Evolutionary conservation across 208 protist species (phyloP).

Genomic region (Angomonas desouzai): DNA sequence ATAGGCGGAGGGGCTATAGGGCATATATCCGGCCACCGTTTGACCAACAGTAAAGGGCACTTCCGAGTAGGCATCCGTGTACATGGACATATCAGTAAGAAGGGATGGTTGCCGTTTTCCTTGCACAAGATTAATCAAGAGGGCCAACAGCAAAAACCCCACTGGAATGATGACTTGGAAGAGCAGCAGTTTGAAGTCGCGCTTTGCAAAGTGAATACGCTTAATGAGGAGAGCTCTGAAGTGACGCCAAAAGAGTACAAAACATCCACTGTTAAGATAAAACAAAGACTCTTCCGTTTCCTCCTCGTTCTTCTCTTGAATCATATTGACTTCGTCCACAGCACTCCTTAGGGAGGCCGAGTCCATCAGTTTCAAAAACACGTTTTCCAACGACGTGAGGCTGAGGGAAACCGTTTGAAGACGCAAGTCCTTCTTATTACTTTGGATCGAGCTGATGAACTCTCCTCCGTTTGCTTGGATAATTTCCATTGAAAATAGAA

Average conservation of each 20-base stretch:
- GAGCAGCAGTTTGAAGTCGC: constrained; percentile 59
- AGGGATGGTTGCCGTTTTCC: constrained; percentile 46
- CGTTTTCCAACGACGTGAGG: constrained; percentile 80
- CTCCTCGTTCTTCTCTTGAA: neutral
- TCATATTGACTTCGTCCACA: neutral
- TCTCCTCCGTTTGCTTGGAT: constrained; percentile 32
- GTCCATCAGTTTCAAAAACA: constrained; percentile 56
- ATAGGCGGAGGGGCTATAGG: neutral
- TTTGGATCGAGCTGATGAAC: constrained; percentile 49
- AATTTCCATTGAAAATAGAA: constrained; percentile 60
- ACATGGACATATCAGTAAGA: constrained; percentile 64
- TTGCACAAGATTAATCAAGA: constrained; percentile 61
- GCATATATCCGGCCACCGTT: constrained; percentile 12
- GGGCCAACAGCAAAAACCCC: constrained; percentile 61
- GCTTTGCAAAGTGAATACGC: constrained; percentile 68
- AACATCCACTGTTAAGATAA: constrained; percentile 11
- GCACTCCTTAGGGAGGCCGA: constrained; percentile 16
- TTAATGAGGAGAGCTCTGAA: constrained; percentile 74
- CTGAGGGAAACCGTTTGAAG: constrained; percentile 58
- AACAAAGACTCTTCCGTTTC: neutral
- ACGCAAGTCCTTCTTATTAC: constrained; percentile 26
- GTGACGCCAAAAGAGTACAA: constrained; percentile 44
- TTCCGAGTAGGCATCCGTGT: constrained; percentile 38
- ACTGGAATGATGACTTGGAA: constrained; percentile 80
- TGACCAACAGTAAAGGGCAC: constrained; percentile 30